A percentile compares a stretch with the other conserved stretches of the same genome.
Evolutionary conservation across 805 yeast genomes (phyloP).

Genomic region (Tetrapisispora iriomotensis): DNA sequence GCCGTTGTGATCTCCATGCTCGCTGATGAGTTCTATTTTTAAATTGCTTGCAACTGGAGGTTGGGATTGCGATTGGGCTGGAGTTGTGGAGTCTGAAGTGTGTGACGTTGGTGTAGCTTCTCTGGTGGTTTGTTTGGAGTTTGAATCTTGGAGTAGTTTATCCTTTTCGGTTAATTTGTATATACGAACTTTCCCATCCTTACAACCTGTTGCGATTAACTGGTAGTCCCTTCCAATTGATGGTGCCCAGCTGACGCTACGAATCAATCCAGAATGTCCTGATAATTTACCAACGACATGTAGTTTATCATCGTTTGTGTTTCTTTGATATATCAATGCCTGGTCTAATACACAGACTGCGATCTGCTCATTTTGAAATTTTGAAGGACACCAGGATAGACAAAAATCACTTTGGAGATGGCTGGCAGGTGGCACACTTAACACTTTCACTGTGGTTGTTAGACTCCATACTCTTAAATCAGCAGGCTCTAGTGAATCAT

Average conservation of each 20-base stretch:
- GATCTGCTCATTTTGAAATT: constrained; percentile 69
- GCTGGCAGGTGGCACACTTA: constrained; percentile 63
- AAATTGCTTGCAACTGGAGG: neutral
- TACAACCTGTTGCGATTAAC: constrained; percentile 87
- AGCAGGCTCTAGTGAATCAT: constrained; percentile 85
- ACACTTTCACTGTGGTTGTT: constrained; percentile 57
- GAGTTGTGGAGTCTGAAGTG: neutral
- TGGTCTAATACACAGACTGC: constrained; percentile 81
- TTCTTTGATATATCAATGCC: constrained; percentile 61
- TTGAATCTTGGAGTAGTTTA: neutral
- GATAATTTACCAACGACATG: constrained; percentile 55
- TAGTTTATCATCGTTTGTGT: constrained; percentile 29
- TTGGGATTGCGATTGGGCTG: neutral
- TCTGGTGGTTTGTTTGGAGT: neutral
- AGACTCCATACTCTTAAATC: constrained; percentile 76
- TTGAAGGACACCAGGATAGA: constrained; percentile 83
- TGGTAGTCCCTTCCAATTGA: constrained; percentile 86
- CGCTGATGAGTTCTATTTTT: constrained; percentile 51
- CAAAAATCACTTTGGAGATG: constrained; percentile 80
- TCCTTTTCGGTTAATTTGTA: constrained; percentile 53
- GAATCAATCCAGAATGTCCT: constrained; percentile 77
- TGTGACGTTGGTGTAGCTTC: neutral
- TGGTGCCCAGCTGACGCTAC: constrained; percentile 95
- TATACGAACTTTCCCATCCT: constrained; percentile 85
- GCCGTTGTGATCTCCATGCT: constrained; percentile 65